Percentiles rank a stretch among this genome's conserved stretches.
These are phyloP conservation scores for Barnettozyma salicaria DNA, from an alignment of 805 yeast genomes.

Conservation along the genomic window DNA sequence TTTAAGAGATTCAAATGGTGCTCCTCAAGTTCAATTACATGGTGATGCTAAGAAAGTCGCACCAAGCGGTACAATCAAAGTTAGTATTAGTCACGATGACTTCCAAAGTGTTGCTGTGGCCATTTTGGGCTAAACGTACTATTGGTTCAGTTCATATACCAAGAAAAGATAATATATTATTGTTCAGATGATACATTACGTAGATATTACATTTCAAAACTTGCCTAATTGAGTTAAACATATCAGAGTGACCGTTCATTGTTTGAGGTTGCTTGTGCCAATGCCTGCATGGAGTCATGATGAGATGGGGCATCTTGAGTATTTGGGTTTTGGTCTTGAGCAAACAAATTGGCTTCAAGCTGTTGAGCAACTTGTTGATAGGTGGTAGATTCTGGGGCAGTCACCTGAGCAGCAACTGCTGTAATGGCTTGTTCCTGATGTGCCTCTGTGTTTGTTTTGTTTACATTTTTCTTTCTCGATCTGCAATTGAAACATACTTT, in stretches of 20 bases:
- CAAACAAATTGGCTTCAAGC: slow-evolving; percentile 23
- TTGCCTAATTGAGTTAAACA: too few species aligned
- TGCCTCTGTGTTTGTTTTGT: slow-evolving; percentile 12
- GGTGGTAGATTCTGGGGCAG: slow-evolving; percentile 2
- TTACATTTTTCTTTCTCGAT: slow-evolving; percentile 40
- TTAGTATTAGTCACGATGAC: slow-evolving; percentile 94
- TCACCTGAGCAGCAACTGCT: slow-evolving; percentile 10
- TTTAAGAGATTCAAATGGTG: slow-evolving; percentile 53
- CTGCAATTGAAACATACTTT: slow-evolving; percentile 55
- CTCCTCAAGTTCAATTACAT: slow-evolving; percentile 70
- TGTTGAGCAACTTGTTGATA: slow-evolving; percentile 17
- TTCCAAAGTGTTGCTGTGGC: slow-evolving; percentile 98
- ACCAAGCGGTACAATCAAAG: slow-evolving; percentile 60
- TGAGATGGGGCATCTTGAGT: background rate
- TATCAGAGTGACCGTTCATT: background rate
- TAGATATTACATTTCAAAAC: background rate
- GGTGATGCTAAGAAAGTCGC: slow-evolving; percentile 82
- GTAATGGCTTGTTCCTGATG: slow-evolving; percentile 3
- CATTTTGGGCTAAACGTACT: slow-evolving; percentile 32
- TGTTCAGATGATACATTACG: background rate
- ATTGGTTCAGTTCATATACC: background rate
- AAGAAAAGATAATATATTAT: too few species aligned
- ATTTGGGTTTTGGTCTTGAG: slow-evolving; percentile 11
- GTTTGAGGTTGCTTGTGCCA: slow-evolving; percentile 7
- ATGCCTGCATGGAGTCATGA: slow-evolving; percentile 7